Evolutionary conservation across 176 grass and related monocot genomes (phyloP).

Genomic region (maize (Zea mays)): Zm-B73-REFERENCE-NAM-5.0 NC_050101.1:41738001-41738500

Average conservation of each 20-base stretch:
- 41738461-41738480: slow-evolving; percentile 26
- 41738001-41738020: slow-evolving; percentile 35
- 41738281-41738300: slow-evolving; percentile 59
- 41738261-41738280: slow-evolving; percentile 46
- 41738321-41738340: neutral
- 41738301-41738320: neutral
- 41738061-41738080: slow-evolving; percentile 54
- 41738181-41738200: slow-evolving; percentile 7
- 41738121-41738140: slow-evolving; percentile 52
- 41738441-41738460: neutral
- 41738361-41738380: slow-evolving; percentile 35
- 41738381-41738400: slow-evolving; percentile 32
- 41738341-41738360: slow-evolving; percentile 1
- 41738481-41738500: slow-evolving; percentile 21
- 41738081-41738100: slow-evolving; percentile 66
- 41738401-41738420: slow-evolving; percentile 17
- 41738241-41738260: slow-evolving; percentile 60
- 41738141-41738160: neutral
- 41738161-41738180: neutral
- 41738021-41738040: slow-evolving; percentile 60
- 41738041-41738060: slow-evolving; percentile 52
- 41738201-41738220: neutral
- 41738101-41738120: slow-evolving; percentile 48
- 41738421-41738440: slow-evolving; percentile 21
- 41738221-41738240: slow-evolving; percentile 47